These are phyloP conservation scores for Pythium periplocum DNA, from an alignment of 352 stramenopile species.

Conservation along the genomic window DNA sequence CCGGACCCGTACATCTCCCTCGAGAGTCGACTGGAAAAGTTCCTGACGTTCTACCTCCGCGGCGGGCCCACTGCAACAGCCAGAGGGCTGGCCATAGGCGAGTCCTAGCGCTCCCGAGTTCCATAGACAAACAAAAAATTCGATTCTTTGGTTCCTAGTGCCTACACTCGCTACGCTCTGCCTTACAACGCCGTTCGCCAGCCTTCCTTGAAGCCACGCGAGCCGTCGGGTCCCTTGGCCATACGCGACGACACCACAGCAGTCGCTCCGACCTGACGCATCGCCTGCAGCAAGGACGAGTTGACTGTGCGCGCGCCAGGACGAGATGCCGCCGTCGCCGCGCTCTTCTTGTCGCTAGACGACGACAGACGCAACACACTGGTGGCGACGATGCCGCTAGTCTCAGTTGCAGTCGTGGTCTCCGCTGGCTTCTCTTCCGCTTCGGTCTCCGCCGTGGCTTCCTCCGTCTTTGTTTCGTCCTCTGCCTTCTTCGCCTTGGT, in stretches of 20 bases:
- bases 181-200: conserved; percentile 26
- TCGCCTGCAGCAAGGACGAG: conserved; percentile 59
- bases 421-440: conserved; percentile 14
- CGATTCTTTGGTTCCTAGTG: no score
- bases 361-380: conserved; percentile 45
- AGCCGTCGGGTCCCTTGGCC: conserved; percentile 69
- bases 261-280: conserved; percentile 58
- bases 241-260: conserved; percentile 58
- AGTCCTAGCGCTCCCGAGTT: no score
- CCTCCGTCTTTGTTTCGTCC: conserved; percentile 6
- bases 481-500: conserved; percentile 17
- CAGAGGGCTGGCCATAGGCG: no score
- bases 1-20: conserved; percentile 72
- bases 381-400: conserved; percentile 21
- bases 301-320: conserved; percentile 52
- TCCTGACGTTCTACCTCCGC: conserved; percentile 63
- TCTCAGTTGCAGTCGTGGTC: neutral
- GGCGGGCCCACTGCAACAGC: neutral
- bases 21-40: conserved; percentile 73
- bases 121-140: no score
- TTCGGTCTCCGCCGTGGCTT: neutral
- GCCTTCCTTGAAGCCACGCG: conserved; percentile 53
- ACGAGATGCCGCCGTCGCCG: conserved; percentile 14
- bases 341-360: neutral
- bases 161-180: no score